phyloP scores from a whole-genome alignment of 106 monocot species.

The Dioscorea alata region DNA sequence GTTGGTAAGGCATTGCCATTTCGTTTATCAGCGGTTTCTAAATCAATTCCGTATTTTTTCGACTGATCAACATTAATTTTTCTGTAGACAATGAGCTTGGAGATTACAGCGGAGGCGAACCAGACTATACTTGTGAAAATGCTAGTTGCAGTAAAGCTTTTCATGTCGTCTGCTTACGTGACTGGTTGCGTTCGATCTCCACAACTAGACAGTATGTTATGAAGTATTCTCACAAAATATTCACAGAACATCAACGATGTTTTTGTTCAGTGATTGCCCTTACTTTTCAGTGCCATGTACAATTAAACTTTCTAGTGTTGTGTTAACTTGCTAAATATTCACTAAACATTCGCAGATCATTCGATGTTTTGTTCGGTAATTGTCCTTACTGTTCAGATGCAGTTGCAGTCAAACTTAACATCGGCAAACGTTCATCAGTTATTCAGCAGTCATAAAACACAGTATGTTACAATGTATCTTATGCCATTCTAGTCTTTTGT shows the following conservation, averaged over 20 bases:
- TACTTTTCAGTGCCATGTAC: no score
- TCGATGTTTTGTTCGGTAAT: conserved; percentile 65
- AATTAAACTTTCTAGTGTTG: no score
- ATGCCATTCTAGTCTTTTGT: no score
- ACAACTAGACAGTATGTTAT: conserved; percentile 83
- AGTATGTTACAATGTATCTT: no score
- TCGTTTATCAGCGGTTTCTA: neutral
- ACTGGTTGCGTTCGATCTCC: conserved; percentile 85
- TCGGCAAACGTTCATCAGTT: neutral
- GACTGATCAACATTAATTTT: neutral
- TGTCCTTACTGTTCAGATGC: conserved; percentile 66
- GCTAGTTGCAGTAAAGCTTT: conserved; percentile 64
- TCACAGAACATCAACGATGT: no score
- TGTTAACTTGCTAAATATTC: neutral
- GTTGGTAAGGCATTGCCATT: conserved; percentile 28
- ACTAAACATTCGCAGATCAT: conserved; percentile 31
- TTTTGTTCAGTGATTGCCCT: no score
- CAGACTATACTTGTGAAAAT: conserved; percentile 82
- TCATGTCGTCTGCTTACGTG: conserved; percentile 72
- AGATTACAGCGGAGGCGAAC: conserved; percentile 35
- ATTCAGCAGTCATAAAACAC: no score
- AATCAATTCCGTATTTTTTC: neutral
- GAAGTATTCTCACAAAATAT: neutral
- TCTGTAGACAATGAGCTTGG: conserved; percentile 67
- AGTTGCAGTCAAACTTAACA: conserved; percentile 48